Evolutionary conservation across 768 basidiomycete genomes (phyloP).

Genomic region (Mycena floridula): DNA sequence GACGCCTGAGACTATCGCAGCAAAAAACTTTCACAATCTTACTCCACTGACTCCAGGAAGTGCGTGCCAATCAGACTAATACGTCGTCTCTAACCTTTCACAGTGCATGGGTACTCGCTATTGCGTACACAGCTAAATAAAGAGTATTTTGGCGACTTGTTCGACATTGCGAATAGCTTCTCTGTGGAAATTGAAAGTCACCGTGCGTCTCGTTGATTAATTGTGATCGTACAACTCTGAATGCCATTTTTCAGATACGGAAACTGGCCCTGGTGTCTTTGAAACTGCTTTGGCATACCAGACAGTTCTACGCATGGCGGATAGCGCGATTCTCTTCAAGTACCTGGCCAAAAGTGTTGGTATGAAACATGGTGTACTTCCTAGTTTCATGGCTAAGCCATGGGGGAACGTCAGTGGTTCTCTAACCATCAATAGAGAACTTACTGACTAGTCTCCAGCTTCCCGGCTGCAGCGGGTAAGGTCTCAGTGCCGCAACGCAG

Average conservation of each 20-base stretch:
- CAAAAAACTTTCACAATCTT: constrained; percentile 74
- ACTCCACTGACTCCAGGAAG: constrained; percentile 89
- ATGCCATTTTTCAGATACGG: constrained; percentile 67
- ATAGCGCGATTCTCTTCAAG: constrained; percentile 92
- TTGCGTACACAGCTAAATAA: constrained; percentile 87
- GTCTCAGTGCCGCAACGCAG: background rate
- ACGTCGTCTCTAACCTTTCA: background rate
- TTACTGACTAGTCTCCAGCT: constrained; percentile 41
- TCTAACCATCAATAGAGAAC: background rate
- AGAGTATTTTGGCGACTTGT: constrained; percentile 85
- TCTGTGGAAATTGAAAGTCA: constrained; percentile 82
- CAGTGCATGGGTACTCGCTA: constrained; percentile 97
- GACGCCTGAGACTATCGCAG: constrained; percentile 65
- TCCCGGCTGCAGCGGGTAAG: constrained; percentile 91
- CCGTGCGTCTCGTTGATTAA: constrained; percentile 52
- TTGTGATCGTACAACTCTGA: no score
- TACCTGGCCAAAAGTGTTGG: constrained; percentile 88
- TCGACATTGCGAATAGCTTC: constrained; percentile 68
- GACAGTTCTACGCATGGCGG: constrained; percentile 73
- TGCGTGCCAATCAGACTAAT: constrained; percentile 32
- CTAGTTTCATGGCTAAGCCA: constrained; percentile 98
- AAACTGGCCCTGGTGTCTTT: constrained; percentile 85
- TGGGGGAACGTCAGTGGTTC: constrained; percentile 75
- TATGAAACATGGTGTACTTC: constrained; percentile 80
- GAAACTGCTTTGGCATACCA: constrained; percentile 89